Base-by-base conservation (phyloP, 2,329 filamentous ascomycete genomes). In the Cyanodermella asteris region DNA sequence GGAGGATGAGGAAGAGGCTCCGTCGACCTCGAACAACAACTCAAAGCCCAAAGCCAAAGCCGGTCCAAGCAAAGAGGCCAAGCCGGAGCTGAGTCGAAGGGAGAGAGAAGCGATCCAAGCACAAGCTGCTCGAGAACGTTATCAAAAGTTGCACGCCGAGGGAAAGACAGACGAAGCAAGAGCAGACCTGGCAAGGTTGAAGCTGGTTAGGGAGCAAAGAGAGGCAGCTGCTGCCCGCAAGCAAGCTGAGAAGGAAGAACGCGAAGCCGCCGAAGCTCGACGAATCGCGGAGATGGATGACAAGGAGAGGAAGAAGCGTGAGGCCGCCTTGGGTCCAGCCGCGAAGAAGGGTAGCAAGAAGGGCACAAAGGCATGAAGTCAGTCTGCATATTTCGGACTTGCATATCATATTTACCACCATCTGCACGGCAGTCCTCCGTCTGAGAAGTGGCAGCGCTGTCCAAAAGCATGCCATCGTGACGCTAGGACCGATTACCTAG, bases 81-180 rank as follows among this genome's bases (percentile, higher is more conserved):
- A 45, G 19, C 50, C 50, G 13, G 64, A 74, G 43, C 50, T 77
- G 23, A 70, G 64, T 18, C 59, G 72, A 24, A 60, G 68, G 16
- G 72, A 77, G 54, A 55, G 70, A 12, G 72, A 94, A 55, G 76
- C 82, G 3, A 43, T 87, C 17, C 75, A 91, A 53, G 82, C 82
- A 2, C 72, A 74, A 34, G 75, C 84, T 45, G 80, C 78, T 16
- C 82, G 81, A 48, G 82, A 91, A 57, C 64, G 71, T 37, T 93
- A 91, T 44, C 66, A 80, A 58, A 91, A 90, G 53, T 50, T 93
- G 39, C 84, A 93, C 42, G 77, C 81, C 29, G 75, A 81, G 43
- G 84, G 84, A 41, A 94, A 94, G 68, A 94, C 87, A 22, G 87
- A 97, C 32, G 77, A 93, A 59, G 82, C 84, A 23, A 74, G 78